Conservation (phyloP, 2,329 filamentous ascomycete genomes). For the Sporothrix schenckii region DNA sequence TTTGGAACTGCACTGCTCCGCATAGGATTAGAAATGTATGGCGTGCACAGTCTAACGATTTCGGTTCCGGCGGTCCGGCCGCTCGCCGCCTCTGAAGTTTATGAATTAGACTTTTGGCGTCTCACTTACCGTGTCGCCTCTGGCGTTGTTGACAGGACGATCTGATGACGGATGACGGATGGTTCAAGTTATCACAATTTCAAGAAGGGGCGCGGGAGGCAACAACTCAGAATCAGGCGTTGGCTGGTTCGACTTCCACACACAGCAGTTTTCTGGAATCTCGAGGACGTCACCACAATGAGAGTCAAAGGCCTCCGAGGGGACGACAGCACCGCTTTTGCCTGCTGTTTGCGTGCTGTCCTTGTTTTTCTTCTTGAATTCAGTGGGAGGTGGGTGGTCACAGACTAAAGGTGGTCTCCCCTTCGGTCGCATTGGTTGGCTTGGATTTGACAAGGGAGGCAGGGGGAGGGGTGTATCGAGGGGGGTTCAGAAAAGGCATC, state of each 20-base stretch:
- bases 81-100: background rate
- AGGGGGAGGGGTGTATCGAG: conserved; percentile 22
- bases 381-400: background rate
- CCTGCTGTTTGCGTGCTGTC: background rate
- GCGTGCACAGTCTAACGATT: background rate
- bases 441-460: conserved; percentile 11
- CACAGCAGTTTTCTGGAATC: background rate
- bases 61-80: conserved; percentile 2
- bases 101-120: conserved; percentile 21
- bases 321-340: background rate
- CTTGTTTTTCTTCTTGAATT: background rate
- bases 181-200: too few relatives aligned
- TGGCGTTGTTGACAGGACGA: background rate
- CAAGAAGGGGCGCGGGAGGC: background rate
- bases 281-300: conserved; percentile 5
- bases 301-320: background rate
- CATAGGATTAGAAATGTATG: too few relatives aligned
- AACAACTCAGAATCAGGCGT: background rate
- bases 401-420: background rate
- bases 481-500: background rate
- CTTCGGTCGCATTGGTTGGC: conserved; percentile 21
- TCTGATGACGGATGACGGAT: background rate
- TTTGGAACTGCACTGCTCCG: too few relatives aligned
- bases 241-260: too few relatives aligned
- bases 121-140: background rate